These are phyloP conservation scores for Leccinum subgranulosum DNA, from an alignment of 768 basidiomycete genomes.

Conservation along the genomic window DNA sequence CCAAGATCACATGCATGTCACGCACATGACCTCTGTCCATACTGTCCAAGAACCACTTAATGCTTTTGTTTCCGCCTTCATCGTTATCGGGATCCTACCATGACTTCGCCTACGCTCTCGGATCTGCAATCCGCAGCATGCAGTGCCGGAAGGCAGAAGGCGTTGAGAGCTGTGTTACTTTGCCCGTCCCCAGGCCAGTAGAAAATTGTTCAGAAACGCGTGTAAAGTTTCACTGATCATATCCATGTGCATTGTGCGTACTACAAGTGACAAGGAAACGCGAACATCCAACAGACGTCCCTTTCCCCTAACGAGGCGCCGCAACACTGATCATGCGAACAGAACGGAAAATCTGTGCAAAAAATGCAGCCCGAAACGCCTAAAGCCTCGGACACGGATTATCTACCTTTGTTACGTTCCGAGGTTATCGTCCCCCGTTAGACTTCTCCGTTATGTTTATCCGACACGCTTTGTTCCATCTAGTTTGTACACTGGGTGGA, in stretches of 20 bases:
- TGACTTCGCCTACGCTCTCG: not conserved
- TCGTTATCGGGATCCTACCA: not conserved
- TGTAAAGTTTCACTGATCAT: not conserved
- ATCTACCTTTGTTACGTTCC: not conserved
- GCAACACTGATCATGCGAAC: not conserved
- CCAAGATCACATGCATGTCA: not conserved
- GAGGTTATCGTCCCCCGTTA: not conserved
- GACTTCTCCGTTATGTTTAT: not conserved
- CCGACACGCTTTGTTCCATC: not conserved
- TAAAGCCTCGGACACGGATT: not conserved
- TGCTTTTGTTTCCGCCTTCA: not conserved
- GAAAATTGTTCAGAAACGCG: not conserved
- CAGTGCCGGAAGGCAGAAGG: not conserved
- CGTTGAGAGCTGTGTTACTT: not conserved
- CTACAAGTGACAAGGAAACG: not conserved
- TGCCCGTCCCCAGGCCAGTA: not conserved
- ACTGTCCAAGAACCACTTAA: not conserved
- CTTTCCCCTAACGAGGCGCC: not conserved
- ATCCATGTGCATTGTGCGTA: no score
- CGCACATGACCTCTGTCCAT: not conserved
- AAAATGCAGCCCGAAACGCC: not conserved
- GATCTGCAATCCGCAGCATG: not conserved
- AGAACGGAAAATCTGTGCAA: not conserved
- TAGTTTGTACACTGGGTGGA: not conserved
- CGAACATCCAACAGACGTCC: not conserved